These are phyloP conservation scores for Globisporangium radiosum DNA, from an alignment of 352 stramenopile genomes.

Conservation along the genomic window DNA sequence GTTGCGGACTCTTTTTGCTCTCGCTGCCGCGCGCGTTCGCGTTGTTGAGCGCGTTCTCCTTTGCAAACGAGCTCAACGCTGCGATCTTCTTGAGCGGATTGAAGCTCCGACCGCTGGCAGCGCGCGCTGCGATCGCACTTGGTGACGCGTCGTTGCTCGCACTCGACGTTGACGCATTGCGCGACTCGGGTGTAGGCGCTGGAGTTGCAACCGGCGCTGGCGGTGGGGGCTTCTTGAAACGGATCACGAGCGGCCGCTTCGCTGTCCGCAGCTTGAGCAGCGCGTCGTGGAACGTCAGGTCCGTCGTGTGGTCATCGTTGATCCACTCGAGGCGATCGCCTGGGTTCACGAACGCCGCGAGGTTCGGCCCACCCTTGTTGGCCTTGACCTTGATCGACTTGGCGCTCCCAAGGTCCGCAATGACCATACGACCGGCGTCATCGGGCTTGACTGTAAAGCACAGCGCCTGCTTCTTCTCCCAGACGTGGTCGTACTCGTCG, in stretches of 20 bases:
- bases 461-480: conserved; percentile 86
- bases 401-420: conserved; percentile 73
- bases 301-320: conserved; percentile 72
- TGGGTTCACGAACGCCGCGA: conserved; percentile 43
- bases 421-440: conserved; percentile 56
- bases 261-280: conserved; percentile 80
- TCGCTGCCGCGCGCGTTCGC: conserved; percentile 22
- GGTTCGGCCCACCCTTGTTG: conserved; percentile 56
- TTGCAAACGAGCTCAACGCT: conserved; percentile 30
- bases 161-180: conserved; percentile 9
- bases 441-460: conserved; percentile 76
- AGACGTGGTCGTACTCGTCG: conserved; percentile 84
- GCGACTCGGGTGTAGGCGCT: conserved; percentile 3
- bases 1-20: conserved; percentile 13
- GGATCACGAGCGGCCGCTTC: conserved; percentile 76
- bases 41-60: conserved; percentile 36
- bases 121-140: neutral
- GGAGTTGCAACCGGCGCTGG: conserved; percentile 16
- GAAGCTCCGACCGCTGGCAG: conserved; percentile 28
- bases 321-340: conserved; percentile 76
- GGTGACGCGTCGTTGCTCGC: conserved; percentile 12
- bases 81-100: conserved; percentile 65
- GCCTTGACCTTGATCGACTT: conserved; percentile 86
- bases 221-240: conserved; percentile 68
- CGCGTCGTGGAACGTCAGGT: conserved; percentile 74